Evolutionary conservation across 2,329 filamentous ascomycete species (phyloP).

Genomic region (Diaporthe nobilis): DNA sequence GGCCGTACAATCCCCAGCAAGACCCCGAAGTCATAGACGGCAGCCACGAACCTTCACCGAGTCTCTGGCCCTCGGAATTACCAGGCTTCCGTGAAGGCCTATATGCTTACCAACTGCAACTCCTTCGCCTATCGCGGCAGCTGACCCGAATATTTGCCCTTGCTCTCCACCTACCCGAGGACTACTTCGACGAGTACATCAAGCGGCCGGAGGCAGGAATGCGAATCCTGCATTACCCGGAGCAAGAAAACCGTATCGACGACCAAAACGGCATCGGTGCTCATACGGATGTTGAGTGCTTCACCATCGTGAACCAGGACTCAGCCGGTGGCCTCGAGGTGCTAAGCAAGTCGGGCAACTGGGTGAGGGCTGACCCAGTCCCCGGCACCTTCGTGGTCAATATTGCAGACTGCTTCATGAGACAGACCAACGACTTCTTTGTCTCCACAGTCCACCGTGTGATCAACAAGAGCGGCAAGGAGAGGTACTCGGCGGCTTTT

Average conservation of each 20-base stretch:
- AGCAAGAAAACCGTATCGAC: conserved; percentile 46
- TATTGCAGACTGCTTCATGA: conserved; percentile 59
- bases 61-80: conserved; percentile 51
- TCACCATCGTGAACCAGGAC: conserved; percentile 63
- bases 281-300: conserved; percentile 64
- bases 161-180: conserved; percentile 56
- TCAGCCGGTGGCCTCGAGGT: conserved; percentile 60
- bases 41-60: conserved; percentile 46
- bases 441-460: conserved; percentile 59
- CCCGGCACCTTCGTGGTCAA: conserved; percentile 61
- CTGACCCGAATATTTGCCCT: conserved; percentile 58
- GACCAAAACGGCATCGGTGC: conserved; percentile 55
- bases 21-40: conserved; percentile 46
- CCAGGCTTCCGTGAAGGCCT: conserved; percentile 54
- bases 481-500: conserved; percentile 58
- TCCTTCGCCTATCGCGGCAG: conserved; percentile 54
- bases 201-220: conserved; percentile 51
- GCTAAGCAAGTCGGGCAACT: conserved; percentile 58
- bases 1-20: conserved; percentile 50
- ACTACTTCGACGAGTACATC: conserved; percentile 56
- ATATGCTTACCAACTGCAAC: conserved; percentile 52
- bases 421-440: conserved; percentile 59
- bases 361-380: conserved; percentile 60
- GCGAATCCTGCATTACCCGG: conserved; percentile 44
- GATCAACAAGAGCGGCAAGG: conserved; percentile 52